Conservation (phyloP, 2,329 filamentous ascomycete genomes). For the Pseudophaeomoniella oleicola region DNA sequence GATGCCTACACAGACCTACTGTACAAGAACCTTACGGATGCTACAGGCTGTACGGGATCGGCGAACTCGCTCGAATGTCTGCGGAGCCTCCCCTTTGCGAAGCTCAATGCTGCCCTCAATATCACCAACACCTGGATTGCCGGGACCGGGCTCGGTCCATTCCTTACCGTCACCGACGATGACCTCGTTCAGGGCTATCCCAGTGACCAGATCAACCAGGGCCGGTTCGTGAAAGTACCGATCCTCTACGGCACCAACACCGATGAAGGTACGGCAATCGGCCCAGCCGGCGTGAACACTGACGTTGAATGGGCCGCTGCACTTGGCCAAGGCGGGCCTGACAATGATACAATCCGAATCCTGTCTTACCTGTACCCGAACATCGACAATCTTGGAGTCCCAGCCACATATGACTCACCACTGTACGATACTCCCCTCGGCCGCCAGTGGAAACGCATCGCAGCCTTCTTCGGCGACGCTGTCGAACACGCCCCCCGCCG, state of each 20-base stretch:
- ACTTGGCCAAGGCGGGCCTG: no score
- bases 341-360: no score
- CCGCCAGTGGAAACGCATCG: conserved; percentile 37
- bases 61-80: conserved; percentile 52
- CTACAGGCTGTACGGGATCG: conserved; percentile 43
- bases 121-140: conserved; percentile 15
- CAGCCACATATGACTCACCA: conserved; percentile 22
- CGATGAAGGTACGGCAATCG: conserved; percentile 50
- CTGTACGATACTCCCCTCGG: conserved; percentile 16
- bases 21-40: conserved; percentile 47
- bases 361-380: no score
- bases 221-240: conserved; percentile 50
- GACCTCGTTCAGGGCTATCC: conserved; percentile 41
- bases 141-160: no score
- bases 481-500: conserved; percentile 42
- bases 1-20: conserved; percentile 26
- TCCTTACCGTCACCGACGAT: conserved; percentile 34
- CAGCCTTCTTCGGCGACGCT: conserved; percentile 40
- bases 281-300: conserved; percentile 36
- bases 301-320: conserved; percentile 21
- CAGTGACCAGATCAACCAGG: conserved; percentile 38
- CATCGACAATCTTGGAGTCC: conserved; percentile 35
- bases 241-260: conserved; percentile 50
- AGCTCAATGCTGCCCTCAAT: conserved; percentile 41
- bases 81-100: conserved; percentile 42